Conservation (phyloP, 2,329 filamentous ascomycete genomes). For the Colletotrichum salicis region DNA sequence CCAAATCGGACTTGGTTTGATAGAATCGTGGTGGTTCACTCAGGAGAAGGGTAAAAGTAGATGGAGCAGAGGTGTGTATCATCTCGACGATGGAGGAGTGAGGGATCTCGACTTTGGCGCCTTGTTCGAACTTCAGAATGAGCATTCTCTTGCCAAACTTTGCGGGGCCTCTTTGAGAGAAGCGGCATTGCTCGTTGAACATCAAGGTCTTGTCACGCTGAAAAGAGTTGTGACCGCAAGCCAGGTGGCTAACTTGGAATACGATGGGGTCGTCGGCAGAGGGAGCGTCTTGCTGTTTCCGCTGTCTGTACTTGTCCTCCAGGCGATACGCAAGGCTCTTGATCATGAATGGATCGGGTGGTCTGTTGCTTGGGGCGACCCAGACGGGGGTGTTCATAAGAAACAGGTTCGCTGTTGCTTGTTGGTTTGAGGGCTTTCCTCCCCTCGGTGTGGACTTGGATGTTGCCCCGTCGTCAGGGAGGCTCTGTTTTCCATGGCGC, state of each 20-base stretch:
- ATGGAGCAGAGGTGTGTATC: slow-evolving; percentile 48
- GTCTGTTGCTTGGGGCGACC: slow-evolving; percentile 48
- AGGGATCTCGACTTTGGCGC: slow-evolving; percentile 51
- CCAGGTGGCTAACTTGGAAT: slow-evolving; percentile 37
- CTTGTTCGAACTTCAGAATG: slow-evolving; percentile 47
- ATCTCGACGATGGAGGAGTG: slow-evolving; percentile 60
- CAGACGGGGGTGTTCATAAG: slow-evolving; percentile 45
- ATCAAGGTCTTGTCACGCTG: slow-evolving; percentile 44
- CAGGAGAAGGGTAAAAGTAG: slow-evolving; percentile 62
- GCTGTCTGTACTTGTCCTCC: slow-evolving; percentile 41
- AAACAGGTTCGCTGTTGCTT: slow-evolving; percentile 43
- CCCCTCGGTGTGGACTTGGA: not conserved
- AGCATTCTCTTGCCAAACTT: slow-evolving; percentile 57
- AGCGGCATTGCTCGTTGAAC: slow-evolving; percentile 55
- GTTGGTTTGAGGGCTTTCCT: slow-evolving; percentile 32
- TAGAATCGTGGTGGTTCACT: slow-evolving; percentile 63
- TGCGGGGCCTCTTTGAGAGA: slow-evolving; percentile 46
- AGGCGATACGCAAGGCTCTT: slow-evolving; percentile 46
- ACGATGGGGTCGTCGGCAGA: slow-evolving; percentile 37
- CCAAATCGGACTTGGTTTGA: not conserved
- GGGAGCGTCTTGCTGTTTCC: slow-evolving; percentile 32
- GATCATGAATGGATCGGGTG: slow-evolving; percentile 48
- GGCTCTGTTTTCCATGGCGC: slow-evolving; percentile 44
- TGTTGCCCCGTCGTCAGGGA: slow-evolving; percentile 11
- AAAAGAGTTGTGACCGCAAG: slow-evolving; percentile 62